Base-by-base conservation (phyloP, 257 asterid species). In the Dorcoceras hygrometricum region DNA sequence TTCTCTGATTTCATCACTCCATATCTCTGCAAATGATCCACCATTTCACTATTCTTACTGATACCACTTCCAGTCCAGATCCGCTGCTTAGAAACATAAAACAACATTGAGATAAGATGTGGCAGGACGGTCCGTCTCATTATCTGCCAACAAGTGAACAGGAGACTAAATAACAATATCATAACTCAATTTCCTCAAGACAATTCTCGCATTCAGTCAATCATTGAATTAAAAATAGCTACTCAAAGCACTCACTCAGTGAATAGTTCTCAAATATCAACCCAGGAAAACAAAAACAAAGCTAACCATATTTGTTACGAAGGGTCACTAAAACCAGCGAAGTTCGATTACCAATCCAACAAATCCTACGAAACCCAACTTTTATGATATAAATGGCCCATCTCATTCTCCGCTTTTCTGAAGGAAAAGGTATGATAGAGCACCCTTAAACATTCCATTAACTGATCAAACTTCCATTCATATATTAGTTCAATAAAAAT, bases 1-100 rank as follows among this genome's bases (percentile, higher is more conserved):
- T 77, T 84, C 58, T 73, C 79, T 2, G 94, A 87, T 56, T 76
- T 77, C 54, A 88, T 70, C 56, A 78, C 76, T 28, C 97, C 96
- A 39, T 77, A 68, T 20, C 76, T 85, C 71, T 62, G 79, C 78
- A 93, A 76, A 65, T 74, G 77, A 56, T 75, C 81, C 73, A 88
- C 80, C 97, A 93, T 82, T 55, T 76, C 86, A 59, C 80, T 82
- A 75, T 83, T 87, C 73, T 69, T 81, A 50, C 32, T 62, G 57
- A 75, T 46, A 14, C 82, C 72, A 68, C 83, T 77, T 68, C 87
- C 90, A 9, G 83, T 74, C 83, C 78, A 78, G 60, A 78, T 76
- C 34, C 85, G 85, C 97, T 89, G 96, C 60, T 71, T 62, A 71
- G 54, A 78, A 79, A 76, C 71, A 82, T 27, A 77, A 74, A 75